These are phyloP conservation scores for Pseudozyma hubeiensis DNA, from an alignment of 1,284 basidiomycete genomes.

Conservation along the genomic window DNA sequence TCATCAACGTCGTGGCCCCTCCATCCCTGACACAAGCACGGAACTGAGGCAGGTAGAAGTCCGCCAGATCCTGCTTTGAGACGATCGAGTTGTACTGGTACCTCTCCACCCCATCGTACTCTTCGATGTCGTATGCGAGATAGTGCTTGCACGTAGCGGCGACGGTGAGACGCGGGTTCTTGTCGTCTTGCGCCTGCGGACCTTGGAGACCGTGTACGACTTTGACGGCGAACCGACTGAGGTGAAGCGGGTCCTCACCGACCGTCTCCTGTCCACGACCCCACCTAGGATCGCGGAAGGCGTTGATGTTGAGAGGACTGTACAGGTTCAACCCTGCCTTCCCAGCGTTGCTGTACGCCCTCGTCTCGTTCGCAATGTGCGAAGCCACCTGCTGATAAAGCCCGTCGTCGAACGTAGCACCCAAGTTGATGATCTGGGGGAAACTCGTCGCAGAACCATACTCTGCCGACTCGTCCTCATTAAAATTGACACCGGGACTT, in stretches of 20 bases:
- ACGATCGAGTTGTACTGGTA: conserved; percentile 35
- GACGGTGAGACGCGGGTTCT: conserved; percentile 1
- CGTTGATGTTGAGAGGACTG: conserved; percentile 31
- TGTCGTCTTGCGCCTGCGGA: neutral
- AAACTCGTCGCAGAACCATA: conserved; percentile 23
- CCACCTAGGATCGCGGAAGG: conserved; percentile 35
- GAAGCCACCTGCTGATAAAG: conserved; percentile 14
- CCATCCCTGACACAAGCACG: conserved; percentile 28
- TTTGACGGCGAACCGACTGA: conserved; percentile 13
- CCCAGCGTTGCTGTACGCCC: conserved; percentile 31
- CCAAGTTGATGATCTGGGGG: conserved; percentile 34
- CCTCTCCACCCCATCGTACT: conserved; percentile 18
- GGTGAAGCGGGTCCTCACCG: conserved; percentile 29
- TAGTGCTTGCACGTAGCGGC: conserved; percentile 38
- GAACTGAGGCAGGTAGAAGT: conserved; percentile 36
- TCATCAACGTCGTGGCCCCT: conserved; percentile 26
- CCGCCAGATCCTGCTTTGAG: conserved; percentile 30
- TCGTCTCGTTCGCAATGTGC: conserved; percentile 30
- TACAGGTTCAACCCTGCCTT: conserved; percentile 23
- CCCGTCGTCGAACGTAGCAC: conserved; percentile 33
- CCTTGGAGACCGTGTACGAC: conserved; percentile 28
- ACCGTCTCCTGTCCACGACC: conserved; percentile 29
- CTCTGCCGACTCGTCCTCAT: neutral
- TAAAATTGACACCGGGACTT: conserved; percentile 26
- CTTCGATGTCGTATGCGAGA: conserved; percentile 25